Conservation (phyloP, 306 rosid genomes). For the Lagenaria siceraria region DNA sequence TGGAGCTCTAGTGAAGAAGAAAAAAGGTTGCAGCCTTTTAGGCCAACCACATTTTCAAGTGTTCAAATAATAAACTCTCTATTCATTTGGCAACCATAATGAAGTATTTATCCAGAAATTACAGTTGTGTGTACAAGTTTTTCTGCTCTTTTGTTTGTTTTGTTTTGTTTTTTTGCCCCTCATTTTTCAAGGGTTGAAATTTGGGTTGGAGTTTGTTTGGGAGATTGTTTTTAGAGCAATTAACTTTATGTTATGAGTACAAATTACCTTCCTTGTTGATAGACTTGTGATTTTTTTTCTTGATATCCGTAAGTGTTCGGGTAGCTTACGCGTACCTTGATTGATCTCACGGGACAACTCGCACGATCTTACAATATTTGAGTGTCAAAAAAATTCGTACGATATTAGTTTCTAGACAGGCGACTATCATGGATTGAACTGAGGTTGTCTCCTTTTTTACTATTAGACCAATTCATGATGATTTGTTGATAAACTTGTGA, state of each 20-base stretch:
- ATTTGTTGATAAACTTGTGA: too few relatives aligned
- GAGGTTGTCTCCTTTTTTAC: too few relatives aligned
- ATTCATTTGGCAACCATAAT: not conserved
- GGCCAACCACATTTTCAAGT: conserved; percentile 18
- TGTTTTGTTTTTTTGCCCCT: too few relatives aligned
- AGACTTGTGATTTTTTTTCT: not conserved
- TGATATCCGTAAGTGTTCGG: too few relatives aligned
- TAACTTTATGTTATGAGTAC: not conserved
- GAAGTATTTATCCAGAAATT: not conserved
- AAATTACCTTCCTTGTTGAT: not conserved
- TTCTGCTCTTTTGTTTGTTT: not conserved
- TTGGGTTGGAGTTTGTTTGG: not conserved
- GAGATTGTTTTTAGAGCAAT: not conserved
- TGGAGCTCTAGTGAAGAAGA: conserved; percentile 7
- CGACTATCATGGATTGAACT: too few relatives aligned
- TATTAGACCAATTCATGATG: too few relatives aligned
- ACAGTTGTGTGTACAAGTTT: not conserved
- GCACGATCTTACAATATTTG: too few relatives aligned
- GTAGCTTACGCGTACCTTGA: too few relatives aligned
- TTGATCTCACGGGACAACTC: too few relatives aligned
- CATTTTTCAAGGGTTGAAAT: not conserved
- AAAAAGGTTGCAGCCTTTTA: conserved; percentile 33
- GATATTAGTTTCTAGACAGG: too few relatives aligned
- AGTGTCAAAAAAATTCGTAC: too few relatives aligned
- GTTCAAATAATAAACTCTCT: conserved; percentile 10